These are phyloP conservation scores for Pythium folliculosum DNA, from an alignment of 352 stramenopile genomes.

Conservation along the genomic window DNA sequence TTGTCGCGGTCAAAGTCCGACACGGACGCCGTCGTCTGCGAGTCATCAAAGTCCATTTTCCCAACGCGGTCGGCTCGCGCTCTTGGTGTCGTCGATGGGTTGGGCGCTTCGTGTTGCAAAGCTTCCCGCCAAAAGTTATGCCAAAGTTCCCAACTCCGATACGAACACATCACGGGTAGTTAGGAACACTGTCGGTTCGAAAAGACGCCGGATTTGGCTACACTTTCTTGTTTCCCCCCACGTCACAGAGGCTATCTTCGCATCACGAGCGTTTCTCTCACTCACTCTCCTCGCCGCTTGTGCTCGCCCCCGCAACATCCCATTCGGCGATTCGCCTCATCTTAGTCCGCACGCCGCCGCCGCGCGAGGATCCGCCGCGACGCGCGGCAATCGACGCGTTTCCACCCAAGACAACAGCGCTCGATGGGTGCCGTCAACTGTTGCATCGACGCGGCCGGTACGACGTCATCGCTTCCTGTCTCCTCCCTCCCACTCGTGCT, in stretches of 20 bases:
- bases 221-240: constrained; percentile 3
- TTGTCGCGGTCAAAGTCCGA: constrained; percentile 61
- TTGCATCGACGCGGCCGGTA: constrained; percentile 18
- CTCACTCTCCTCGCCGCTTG: no score
- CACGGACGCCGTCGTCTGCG: constrained; percentile 29
- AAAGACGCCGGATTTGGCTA: constrained; percentile 2
- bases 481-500: background rate
- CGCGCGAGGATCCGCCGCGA: no score
- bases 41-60: constrained; percentile 26
- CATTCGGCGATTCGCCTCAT: background rate
- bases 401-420: background rate
- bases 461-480: constrained; percentile 1
- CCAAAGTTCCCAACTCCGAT: no score
- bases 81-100: no score
- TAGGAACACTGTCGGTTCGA: background rate
- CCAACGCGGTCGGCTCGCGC: no score
- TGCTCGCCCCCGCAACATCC: background rate
- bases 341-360: background rate
- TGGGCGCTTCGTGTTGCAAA: background rate
- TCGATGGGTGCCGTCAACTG: constrained; percentile 27
- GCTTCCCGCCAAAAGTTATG: constrained; percentile 21
- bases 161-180: background rate
- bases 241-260: background rate
- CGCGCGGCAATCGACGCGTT: no score
- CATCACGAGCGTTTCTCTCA: background rate